Conservation (phyloP, 2,329 filamentous ascomycete genomes). For the Fusarium tanahbumbuense region DNA sequence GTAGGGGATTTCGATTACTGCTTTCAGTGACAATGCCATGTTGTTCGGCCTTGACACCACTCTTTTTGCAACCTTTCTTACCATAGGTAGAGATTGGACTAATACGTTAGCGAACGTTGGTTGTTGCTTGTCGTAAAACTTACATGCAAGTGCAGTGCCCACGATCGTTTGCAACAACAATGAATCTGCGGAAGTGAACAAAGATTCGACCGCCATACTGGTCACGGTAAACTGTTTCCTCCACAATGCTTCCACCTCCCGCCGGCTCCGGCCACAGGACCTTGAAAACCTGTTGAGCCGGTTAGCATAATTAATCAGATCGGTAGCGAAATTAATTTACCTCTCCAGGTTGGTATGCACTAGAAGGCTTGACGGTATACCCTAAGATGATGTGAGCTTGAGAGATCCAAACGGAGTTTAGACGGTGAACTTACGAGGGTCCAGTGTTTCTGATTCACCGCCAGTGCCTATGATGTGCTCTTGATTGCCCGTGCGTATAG, state of each 20-base stretch:
- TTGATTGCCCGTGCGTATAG: conserved; percentile 29
- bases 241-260: conserved; percentile 50
- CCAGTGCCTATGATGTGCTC: conserved; percentile 35
- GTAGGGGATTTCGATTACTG: conserved; percentile 46
- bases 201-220: conserved; percentile 56
- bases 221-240: conserved; percentile 50
- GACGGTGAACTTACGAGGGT: conserved; percentile 50
- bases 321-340: conserved; percentile 40
- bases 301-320: not conserved
- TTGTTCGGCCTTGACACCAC: conserved; percentile 62
- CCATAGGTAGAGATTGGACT: conserved; percentile 69
- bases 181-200: conserved; percentile 64
- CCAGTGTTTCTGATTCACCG: conserved; percentile 46
- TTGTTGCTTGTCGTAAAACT: conserved; percentile 39
- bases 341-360: conserved; percentile 55
- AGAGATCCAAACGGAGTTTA: no score
- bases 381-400: conserved; percentile 48
- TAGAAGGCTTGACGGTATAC: conserved; percentile 54
- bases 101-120: conserved; percentile 19
- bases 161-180: conserved; percentile 63
- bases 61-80: conserved; percentile 63
- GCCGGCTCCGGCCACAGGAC: conserved; percentile 67
- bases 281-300: conserved; percentile 62
- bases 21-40: conserved; percentile 65
- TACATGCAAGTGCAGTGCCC: conserved; percentile 69